Evolutionary conservation across 75 land plant species (phyloP), one percentile per base, ranked within the genome.

Genomic region (Cunninghamia lanceolata): DNA sequence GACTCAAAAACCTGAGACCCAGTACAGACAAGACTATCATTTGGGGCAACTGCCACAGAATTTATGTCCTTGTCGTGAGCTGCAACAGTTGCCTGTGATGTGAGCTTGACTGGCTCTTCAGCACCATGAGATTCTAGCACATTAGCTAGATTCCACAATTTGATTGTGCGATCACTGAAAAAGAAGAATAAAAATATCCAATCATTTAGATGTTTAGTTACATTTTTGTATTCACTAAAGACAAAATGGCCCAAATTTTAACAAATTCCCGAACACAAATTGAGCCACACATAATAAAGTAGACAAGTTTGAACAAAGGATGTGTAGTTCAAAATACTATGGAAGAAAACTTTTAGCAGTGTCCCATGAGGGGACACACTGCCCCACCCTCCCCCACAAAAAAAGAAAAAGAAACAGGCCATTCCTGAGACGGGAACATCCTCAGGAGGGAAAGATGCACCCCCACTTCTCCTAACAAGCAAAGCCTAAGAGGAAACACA

Each of bases 11-110:
- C 99, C 99, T 95, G 96, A 52, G 99, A 98, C 79, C 97, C 99
- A 85, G 96, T 98, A 86, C 99, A 98, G 81, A 96, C 89, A 82
- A 94, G 90, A 79, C 86, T 90, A 87, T 98, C 99, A 89, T 96
- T 93, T 80, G 99, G 99, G 38, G 99, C 90, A 66, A 98, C 87
- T 11, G 99, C 95, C 52, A 98, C 39, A 47, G 95, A 91, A 87
- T 96, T 98, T 34, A 98, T 98, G 87, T 98, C 99, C 86, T 96
- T 96, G 86, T 93, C 95, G 92, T 98, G 99, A 11, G 99, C 99
- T 40, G 94, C 94, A 32, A 94, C 96, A 81, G 89, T 91, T 56
- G 96, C 92, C 85, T 87, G 93, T 85, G 95, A 87, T 87, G 93
- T 92, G 66, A 96, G 88, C 46, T 89, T 87, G 45, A 63, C 52